phyloP scores from a whole-genome alignment of 2,329 filamentous ascomycete species.

The Aspergillus bombycis region DNA sequence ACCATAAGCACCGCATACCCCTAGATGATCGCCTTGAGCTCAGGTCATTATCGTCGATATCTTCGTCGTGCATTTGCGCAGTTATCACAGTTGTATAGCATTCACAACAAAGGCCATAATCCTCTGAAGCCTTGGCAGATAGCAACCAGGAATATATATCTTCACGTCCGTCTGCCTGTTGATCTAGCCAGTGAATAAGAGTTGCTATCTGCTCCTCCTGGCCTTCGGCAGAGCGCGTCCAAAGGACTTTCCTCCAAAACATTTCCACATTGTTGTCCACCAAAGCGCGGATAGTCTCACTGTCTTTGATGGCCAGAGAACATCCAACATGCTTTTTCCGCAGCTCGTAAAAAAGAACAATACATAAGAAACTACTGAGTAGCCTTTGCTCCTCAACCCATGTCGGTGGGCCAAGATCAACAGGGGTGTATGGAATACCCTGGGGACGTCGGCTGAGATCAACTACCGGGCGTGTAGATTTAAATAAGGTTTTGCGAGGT shows the following conservation, averaged over 20 bases:
- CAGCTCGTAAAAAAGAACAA: conserved; percentile 13
- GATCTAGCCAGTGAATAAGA: conserved; percentile 8
- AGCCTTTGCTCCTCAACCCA: conserved; percentile 12
- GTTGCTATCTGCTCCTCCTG: conserved; percentile 9
- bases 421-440: conserved; percentile 10
- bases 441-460: conserved; percentile 7
- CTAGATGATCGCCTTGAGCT: neutral
- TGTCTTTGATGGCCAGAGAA: neutral
- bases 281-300: neutral
- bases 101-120: conserved; percentile 3
- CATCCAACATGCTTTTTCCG: neutral
- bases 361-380: conserved; percentile 6
- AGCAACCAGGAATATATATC: conserved; percentile 7
- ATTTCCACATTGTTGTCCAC: conserved; percentile 2
- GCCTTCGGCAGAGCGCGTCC: neutral
- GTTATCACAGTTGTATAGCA: conserved; percentile 3
- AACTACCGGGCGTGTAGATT: neutral
- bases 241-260: conserved; percentile 9
- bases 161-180: conserved; percentile 7
- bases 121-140: neutral
- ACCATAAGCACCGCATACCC: conserved; percentile 5
- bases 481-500: neutral
- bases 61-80: neutral
- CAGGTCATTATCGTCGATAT: neutral
- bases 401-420: conserved; percentile 12